Evolutionary conservation across 345 rosid genomes (phyloP), one percentile per base, ranked within the genome.

Genomic region (Eucalyptus tenuipes): DNA sequence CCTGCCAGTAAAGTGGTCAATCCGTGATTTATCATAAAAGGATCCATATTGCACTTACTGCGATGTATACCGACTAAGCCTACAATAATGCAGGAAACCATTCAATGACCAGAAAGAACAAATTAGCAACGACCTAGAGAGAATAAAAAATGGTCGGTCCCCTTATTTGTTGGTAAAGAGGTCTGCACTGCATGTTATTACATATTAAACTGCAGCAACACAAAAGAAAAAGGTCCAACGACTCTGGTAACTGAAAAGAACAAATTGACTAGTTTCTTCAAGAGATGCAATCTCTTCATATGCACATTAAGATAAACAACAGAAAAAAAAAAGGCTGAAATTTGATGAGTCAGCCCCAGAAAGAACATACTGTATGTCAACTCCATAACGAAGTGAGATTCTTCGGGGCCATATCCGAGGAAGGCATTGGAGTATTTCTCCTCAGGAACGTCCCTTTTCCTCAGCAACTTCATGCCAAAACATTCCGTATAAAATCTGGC

Each of bases 401-500:
- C 92, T 87, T 97, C 98, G 11, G 98, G 95, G 49, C 99, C 99
- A 93, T 93, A 97, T 49, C 98, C 99, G 15, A 97, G 96, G 90
- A 97, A 96, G 88, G 99, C 99, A 91, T 97, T 96, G 84, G 99
- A 91, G 92, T 95, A 97, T 90, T 96, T 97, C 94, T 96, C 99
- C 80, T 96, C 98, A 0, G 99, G 99, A 84, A 96, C 44, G 86
- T 97, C 99, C 91, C 99, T 96, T 88, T 97, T 75, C 94, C 99
- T 96, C 94, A 95, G 88, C 88, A 97, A 87, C 91, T 94, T 96
- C 99, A 97, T 97, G 87, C 99, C 99, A 59, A 96, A 95, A 90
- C 96, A 93, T 89, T 97, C 99, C 22, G 97, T 96, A 88, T 97
- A 97, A 87, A 97, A 97, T 92, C 99, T 96, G 89, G 49, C 52